Conservation (phyloP, 257 asterid species). For the Scutellaria barbata region DNA sequence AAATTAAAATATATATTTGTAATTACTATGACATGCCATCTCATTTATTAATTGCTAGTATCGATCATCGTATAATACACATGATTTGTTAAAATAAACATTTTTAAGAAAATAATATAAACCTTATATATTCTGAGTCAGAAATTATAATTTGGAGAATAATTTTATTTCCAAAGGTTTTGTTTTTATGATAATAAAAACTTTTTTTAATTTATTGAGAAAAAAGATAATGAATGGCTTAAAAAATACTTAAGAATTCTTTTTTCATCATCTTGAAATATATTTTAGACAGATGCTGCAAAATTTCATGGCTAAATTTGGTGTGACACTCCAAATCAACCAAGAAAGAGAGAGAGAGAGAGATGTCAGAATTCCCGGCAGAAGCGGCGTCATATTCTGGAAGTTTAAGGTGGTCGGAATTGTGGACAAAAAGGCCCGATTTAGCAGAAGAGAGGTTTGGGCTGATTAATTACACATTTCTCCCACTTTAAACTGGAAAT, state of each 20-base stretch:
- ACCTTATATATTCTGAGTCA: no score
- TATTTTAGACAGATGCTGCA: neutral
- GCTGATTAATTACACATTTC: conserved; percentile 26
- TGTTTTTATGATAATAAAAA: no score
- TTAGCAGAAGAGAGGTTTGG: conserved; percentile 31
- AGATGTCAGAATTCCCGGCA: conserved; percentile 38
- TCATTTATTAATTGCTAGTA: no score
- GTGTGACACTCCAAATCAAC: neutral
- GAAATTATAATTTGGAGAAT: no score
- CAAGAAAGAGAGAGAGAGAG: conserved; percentile 8
- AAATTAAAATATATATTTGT: no score
- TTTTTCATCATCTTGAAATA: no score
- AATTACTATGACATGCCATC: no score
- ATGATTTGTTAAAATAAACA: no score
- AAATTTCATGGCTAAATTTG: neutral
- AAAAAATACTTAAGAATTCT: neutral
- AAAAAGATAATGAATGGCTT: neutral
- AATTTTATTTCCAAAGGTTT: no score
- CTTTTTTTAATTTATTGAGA: no score
- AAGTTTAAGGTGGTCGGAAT: conserved; percentile 47
- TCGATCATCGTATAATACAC: no score
- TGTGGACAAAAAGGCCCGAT: conserved; percentile 40
- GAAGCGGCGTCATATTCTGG: conserved; percentile 46
- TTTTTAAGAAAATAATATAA: no score
- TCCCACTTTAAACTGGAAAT: conserved; percentile 41